Evolutionary conservation across 306 rosid species (phyloP), one percentile per base, ranked within the genome.

Genomic region (Quercus agrifolia): DNA sequence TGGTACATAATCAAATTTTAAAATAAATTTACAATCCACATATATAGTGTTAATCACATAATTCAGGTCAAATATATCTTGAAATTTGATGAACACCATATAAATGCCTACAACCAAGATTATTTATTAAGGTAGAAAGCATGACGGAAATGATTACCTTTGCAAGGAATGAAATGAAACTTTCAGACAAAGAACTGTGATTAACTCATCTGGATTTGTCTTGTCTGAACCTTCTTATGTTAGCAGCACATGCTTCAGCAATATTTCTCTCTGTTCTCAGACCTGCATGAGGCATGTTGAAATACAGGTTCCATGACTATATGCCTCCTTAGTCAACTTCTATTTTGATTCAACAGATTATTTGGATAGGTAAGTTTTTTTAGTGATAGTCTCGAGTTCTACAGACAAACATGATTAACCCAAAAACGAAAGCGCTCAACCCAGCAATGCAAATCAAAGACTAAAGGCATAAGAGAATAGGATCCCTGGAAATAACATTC

Each of bases 111-210:
- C 33, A 31, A 76, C 38, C 51, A 51, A n/a, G 70, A 46, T 67
- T 25, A 27, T 6, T 21, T 31, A 18, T 59, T 57, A 73, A 78
- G 69, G 51, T 78, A 72, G 66, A 77, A 46, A 74, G 35, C 81
- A 76, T 21, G 58, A 70, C 2, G 1, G 4, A 69, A 63, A 70
- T 3, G 57, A 72, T 70, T 83, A 91, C 99, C 97, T 90, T 92
- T 28, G 38, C 83, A 67, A 89, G 82, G 83, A 95, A 92, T 35
- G 93, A 89, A 78, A 86, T 35, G 78, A 92, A 93, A 85, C 91
- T 94, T 56, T 87, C 91, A 71, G 93, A 78, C 90, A 92, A 77
- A 62, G 99, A 79, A 64, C 87, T 87, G 46, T 35, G 80, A 87
- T 95, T 95, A 58, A 70, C 71, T 61, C 73, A 66, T 80, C 96